phyloP scores from a whole-genome alignment of 2,329 filamentous ascomycete genomes.

The Conoideocrella luteorostrata region DNA sequence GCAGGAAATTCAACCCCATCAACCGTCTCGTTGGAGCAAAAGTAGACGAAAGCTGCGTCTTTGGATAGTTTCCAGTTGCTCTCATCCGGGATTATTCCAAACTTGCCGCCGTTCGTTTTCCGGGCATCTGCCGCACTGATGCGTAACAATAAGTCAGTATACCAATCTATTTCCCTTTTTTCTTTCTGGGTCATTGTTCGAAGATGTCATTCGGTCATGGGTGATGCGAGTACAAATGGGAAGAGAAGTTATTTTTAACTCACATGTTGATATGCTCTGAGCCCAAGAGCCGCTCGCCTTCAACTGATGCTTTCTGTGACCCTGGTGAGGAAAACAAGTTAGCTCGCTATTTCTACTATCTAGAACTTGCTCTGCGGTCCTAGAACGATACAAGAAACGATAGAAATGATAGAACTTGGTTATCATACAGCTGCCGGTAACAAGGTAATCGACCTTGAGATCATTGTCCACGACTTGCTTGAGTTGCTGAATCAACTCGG shows the following conservation, averaged over 20 bases:
- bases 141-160: background rate
- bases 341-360: constrained; percentile 2
- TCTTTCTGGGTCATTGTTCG: too few species aligned
- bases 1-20: constrained; percentile 84
- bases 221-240: too few species aligned
- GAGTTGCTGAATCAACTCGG: constrained; percentile 51
- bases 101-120: constrained; percentile 68
- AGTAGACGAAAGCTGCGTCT: constrained; percentile 71
- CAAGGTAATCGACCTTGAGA: constrained; percentile 79
- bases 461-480: constrained; percentile 60
- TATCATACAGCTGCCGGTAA: constrained; percentile 68
- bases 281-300: constrained; percentile 72
- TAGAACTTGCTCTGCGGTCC: background rate
- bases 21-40: constrained; percentile 90
- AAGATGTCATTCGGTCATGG: too few species aligned
- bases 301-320: constrained; percentile 80
- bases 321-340: constrained; percentile 2
- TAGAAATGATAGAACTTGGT: background rate
- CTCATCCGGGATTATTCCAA: constrained; percentile 74
- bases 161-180: background rate
- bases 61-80: constrained; percentile 68
- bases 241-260: too few species aligned
- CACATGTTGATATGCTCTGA: constrained; percentile 76
- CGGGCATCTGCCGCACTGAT: constrained; percentile 62
- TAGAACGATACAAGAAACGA: constrained; percentile 22